A percentile compares a stretch with the other conserved stretches of the same genome.
Evolutionary conservation across 176 grass and related monocot species (phyloP).

Genomic region (Zea luxurians): DNA sequence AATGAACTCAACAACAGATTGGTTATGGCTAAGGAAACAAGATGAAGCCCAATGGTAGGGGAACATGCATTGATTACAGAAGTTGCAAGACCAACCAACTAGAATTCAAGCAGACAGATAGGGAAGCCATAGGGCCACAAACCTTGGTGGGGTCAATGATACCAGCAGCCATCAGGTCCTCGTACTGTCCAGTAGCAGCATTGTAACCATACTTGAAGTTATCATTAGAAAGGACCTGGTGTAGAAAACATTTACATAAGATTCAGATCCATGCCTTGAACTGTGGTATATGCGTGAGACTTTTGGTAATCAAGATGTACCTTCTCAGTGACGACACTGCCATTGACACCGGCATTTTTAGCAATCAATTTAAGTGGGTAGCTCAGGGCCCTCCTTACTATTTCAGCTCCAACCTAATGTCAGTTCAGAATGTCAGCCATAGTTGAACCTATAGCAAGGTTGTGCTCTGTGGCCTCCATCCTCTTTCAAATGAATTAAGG

Average conservation of each 20-base stretch:
- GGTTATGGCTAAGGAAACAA: neutral
- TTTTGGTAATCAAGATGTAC: constrained; percentile 21
- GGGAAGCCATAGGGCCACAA: neutral
- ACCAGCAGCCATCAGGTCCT: constrained; percentile 99
- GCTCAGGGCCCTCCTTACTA: constrained; percentile 85
- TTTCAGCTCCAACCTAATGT: constrained; percentile 89
- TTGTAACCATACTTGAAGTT: constrained; percentile 89
- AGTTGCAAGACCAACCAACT: neutral
- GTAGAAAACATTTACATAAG: constrained; percentile 13
- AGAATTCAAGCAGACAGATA: neutral
- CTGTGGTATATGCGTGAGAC: neutral
- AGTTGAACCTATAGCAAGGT: neutral
- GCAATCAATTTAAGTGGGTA: constrained; percentile 97
- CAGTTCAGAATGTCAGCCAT: constrained; percentile 20
- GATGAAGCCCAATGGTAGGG: neutral
- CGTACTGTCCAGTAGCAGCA: constrained; percentile 87
- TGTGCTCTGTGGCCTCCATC: neutral
- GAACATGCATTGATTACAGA: neutral
- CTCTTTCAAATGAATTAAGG: neutral
- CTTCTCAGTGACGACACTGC: constrained; percentile 96
- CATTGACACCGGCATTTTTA: constrained; percentile 96
- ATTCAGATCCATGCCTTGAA: neutral
- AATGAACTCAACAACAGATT: neutral
- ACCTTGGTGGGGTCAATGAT: constrained; percentile 99
- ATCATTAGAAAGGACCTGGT: constrained; percentile 80